Base-by-base conservation (phyloP, 305 asterid species). In the Fraxinus floribunda region DNA sequence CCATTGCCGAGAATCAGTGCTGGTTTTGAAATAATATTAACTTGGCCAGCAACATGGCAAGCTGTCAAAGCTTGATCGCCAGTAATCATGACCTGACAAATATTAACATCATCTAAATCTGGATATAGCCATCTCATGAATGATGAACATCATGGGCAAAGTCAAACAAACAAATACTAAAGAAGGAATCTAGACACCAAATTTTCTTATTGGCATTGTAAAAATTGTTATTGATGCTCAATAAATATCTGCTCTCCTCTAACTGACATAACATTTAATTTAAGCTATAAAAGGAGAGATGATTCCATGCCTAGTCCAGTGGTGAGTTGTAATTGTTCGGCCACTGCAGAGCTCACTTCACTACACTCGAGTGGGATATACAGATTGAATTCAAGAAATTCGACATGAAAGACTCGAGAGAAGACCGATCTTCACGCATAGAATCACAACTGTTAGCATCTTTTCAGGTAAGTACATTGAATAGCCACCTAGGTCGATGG, bases 61-160 rank as follows among this genome's bases (percentile, higher is more conserved):
- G 99, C 99, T 71, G 99, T 96, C 91, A 96, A 89, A 83, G 99
- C 99, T 91, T 96, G 99, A 90, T 96, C 99, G 13, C 99, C 99
- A 36, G 99, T 96, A 86, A 96, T 96, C 99, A 96, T 96, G 81
- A 92, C 98, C 99, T 95, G 89, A 81, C 68, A 85, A 79, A 55
- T 55, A 87, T 64, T 57, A 41, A 64, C 55, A 83, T 8, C 78
- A 74, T 71, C 76, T 15, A 16, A 24, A 71, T 71, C 76, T 16
- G 44, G 24, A 71, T 34, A 71, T 34, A 71, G 46, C 22, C 76
- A 71, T 30, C 44, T 32, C 46, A 32, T 16, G 76, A 34, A 71
- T 16, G 18, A 29, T 11, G 36, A 66, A 66, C 18, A 16, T 34
- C 76, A 34, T 1, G 41, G 46, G 76, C 76, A 71, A 16, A 32